These are phyloP conservation scores for Pleurotus citrinopileatus DNA, from an alignment of 768 basidiomycete genomes.

Conservation along the genomic window DNA sequence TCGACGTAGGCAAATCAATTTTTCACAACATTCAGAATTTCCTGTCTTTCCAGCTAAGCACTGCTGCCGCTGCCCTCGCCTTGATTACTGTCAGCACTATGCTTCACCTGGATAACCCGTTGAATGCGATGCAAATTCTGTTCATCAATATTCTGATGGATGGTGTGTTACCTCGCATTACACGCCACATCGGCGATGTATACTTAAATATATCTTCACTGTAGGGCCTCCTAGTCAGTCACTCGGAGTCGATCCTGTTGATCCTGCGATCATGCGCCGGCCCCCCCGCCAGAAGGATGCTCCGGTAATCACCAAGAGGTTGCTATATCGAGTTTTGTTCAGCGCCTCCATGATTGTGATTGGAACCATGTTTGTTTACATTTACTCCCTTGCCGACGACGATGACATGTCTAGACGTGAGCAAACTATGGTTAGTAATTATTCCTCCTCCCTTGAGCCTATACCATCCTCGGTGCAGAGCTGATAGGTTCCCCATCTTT, in stretches of 20 bases:
- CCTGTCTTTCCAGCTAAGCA: constrained; percentile 94
- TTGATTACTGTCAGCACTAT: constrained; percentile 93
- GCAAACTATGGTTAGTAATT: constrained; percentile 87
- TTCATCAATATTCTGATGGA: constrained; percentile 99
- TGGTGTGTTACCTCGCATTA: constrained; percentile 42
- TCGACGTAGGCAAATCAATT: constrained; percentile 79
- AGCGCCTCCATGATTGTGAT: constrained; percentile 89
- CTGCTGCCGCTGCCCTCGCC: constrained; percentile 94
- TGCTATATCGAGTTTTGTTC: constrained; percentile 84
- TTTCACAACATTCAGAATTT: constrained; percentile 99
- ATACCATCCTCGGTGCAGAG: neutral
- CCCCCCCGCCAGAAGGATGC: constrained; percentile 94
- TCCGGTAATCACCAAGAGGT: constrained; percentile 72
- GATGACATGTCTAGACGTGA: constrained; percentile 82
- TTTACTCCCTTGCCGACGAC: constrained; percentile 71
- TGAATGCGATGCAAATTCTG: constrained; percentile 99
- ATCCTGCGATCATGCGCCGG: constrained; percentile 87
- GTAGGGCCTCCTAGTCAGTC: constrained; percentile 92
- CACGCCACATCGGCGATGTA: neutral
- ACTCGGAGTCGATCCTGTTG: constrained; percentile 94
- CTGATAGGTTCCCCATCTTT: constrained; percentile 12
- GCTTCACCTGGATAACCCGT: constrained; percentile 84
- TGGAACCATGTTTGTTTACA: constrained; percentile 86
- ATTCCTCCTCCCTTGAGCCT: neutral
- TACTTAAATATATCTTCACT: constrained; percentile 10